Conservation (phyloP, 371 early-diverging fungal species). For the Actinomucor elegans region DNA sequence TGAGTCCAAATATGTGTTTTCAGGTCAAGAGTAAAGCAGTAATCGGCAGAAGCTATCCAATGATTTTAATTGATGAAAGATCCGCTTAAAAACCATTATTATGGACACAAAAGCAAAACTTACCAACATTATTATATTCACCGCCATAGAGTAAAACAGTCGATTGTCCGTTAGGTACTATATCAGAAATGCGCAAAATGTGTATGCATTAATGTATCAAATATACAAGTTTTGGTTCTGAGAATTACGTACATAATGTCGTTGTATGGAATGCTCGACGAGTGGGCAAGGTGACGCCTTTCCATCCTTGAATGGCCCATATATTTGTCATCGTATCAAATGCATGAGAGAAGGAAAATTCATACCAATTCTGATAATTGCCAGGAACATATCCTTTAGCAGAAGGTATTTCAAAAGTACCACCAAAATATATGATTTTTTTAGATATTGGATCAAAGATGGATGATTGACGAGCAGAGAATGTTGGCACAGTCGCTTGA, state of each 20-base stretch:
- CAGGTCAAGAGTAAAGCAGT: too few species aligned
- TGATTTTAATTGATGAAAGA: too few species aligned
- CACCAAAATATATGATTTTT: not conserved
- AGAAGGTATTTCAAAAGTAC: not conserved
- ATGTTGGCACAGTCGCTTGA: not conserved
- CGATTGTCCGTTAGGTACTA: too few species aligned
- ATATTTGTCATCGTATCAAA: not conserved
- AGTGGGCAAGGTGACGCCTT: not conserved
- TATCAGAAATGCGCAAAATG: too few species aligned
- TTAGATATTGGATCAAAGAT: not conserved
- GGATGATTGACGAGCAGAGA: not conserved
- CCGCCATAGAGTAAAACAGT: not conserved
- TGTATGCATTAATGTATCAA: too few species aligned
- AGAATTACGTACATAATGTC: not conserved
- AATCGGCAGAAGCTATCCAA: too few species aligned
- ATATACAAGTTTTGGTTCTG: too few species aligned
- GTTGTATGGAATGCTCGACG: not conserved
- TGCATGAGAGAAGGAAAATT: not conserved
- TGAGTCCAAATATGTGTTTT: too few species aligned
- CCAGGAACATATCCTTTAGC: not conserved
- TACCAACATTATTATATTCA: not conserved
- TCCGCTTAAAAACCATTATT: too few species aligned
- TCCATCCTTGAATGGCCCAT: not conserved
- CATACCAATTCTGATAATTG: too few species aligned
- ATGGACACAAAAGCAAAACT: too few species aligned